Evolutionary conservation across 352 stramenopile species (phyloP).

Genomic region (Phytophthora sp.): DNA sequence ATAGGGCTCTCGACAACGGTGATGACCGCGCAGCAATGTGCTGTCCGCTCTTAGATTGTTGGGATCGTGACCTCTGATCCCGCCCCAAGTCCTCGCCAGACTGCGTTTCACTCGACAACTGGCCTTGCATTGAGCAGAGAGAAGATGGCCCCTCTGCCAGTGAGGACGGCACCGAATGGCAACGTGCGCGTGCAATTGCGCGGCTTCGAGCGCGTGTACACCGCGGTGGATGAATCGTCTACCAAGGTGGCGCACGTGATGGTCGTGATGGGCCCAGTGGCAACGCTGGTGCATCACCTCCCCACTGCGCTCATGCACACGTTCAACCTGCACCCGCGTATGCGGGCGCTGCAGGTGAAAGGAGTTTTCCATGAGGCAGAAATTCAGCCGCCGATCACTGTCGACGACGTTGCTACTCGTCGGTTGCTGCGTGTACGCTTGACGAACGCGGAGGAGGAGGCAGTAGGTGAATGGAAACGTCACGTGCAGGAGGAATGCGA

Average conservation of each 20-base stretch:
- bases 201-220: slow-evolving; percentile 36
- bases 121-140: neutral
- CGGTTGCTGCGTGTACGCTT: slow-evolving; percentile 21
- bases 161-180: slow-evolving; percentile 12
- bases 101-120: slow-evolving; percentile 12
- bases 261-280: slow-evolving; percentile 19
- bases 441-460: slow-evolving; percentile 10
- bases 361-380: slow-evolving; percentile 31
- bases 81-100: neutral
- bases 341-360: slow-evolving; percentile 33
- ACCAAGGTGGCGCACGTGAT: slow-evolving; percentile 37
- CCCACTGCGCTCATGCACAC: slow-evolving; percentile 30
- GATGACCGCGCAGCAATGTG: neutral
- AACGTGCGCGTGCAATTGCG: slow-evolving; percentile 27
- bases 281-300: slow-evolving; percentile 12
- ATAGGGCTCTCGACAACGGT: neutral
- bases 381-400: slow-evolving; percentile 32
- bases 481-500: slow-evolving; percentile 28
- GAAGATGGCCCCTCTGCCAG: slow-evolving; percentile 9
- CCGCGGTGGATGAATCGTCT: slow-evolving; percentile 26
- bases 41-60: neutral
- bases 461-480: slow-evolving; percentile 23
- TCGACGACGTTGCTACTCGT: slow-evolving; percentile 24
- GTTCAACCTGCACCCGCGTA: slow-evolving; percentile 48
- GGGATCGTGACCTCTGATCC: slow-evolving; percentile 1